Base-by-base conservation (phyloP, 2,329 filamentous ascomycete genomes). In the Verticillium nubilum region DNA sequence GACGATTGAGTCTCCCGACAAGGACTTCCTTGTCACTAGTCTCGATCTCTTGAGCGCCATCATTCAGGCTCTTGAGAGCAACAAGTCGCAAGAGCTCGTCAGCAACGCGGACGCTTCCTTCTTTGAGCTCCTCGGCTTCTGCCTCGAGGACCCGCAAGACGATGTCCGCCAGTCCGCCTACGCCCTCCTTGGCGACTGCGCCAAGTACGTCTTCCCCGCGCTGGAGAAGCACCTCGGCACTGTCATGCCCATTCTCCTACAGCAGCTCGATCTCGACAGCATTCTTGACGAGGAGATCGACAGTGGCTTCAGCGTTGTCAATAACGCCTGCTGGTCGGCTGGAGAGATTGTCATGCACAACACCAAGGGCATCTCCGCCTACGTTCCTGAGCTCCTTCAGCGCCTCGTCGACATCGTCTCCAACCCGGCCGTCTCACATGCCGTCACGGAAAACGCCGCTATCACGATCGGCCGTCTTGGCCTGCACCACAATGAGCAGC, bases 121-220 rank as follows among this genome's bases (percentile, higher is more conserved):
- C 77, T 98, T 98, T 68, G 90, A 97, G 71, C 83, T 99, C 35
- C 80, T 99, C 52, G 86, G 87, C 63, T 90, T 95, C 73, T 98
- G 94, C 73, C 92, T 99, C 89, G 89, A 95, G 69, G 94, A 98
- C 71, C 82, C 84, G 1, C 89, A 90, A 67, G 93, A 97, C 67
- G 94, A 97, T 73, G 95, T 98, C 23, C 89, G 93, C 60, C 95
- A 99, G 74, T 99, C 95, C 12, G 92, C 93, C 0, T 99, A 97
- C 69, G 95, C 95, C 10, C 81, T 99, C 19, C 85, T 99, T 15
- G 95, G 95, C 63, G 95, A 99, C 76, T 96, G 92, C 71, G 91
- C 95, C 15, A 96, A 94, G 72, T 97, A 92, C 69, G 89, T 97
- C 56, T 98, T 94, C 74, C 82, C 84, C 5, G 88, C 95, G 68